Evolutionary conservation across 306 rosid genomes (phyloP), one percentile per base, ranked within the genome.

Genomic region (Ceratonia siliqua): DNA sequence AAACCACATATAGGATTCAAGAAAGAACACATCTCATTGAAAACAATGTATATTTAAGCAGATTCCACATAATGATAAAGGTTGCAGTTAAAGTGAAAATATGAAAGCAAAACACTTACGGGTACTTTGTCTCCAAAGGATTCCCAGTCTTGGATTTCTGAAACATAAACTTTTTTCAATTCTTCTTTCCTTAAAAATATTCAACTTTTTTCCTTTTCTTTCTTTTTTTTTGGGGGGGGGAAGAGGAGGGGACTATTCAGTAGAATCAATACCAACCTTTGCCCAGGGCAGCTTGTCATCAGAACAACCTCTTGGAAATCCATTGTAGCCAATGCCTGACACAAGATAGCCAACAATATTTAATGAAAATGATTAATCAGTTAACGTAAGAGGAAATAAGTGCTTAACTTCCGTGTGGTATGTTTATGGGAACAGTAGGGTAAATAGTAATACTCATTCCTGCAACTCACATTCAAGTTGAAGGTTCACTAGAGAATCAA

Each of bases 241-340:
- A n/a, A n/a, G n/a, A n/a, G n/a, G n/a, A n/a, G n/a, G n/a, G n/a
- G n/a, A n/a, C n/a, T n/a, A n/a, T n/a, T n/a, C 10, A 11, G 42
- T 8, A 28, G 22, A 14, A 6, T 55, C 2, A 75, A 77, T 24
- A 79, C 85, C 33, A 76, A 94, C 98, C 97, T 94, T 94, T 38
- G 98, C 97, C 98, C 97, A 87, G 45, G 98, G 95, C 82, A 94
- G 89, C 83, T 79, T 83, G 84, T 94, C 97, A 78, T 94, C 98
- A 15, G 95, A 77, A 82, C 97, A 94, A 62, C 97, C 97, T 85
- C 98, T 91, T 49, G 98, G 97, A 76, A 94, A 94, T 53, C 97
- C 98, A 68, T 94, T 94, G 70, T 94, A 94, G 36, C 97, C 98
- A 79, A 94, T 91, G 21, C 98, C 98, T 94, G 64, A 57, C 57